Conservation (phyloP, 225 moss, liverwort and hornwort species). For the Physcomitrium patens region DNA sequence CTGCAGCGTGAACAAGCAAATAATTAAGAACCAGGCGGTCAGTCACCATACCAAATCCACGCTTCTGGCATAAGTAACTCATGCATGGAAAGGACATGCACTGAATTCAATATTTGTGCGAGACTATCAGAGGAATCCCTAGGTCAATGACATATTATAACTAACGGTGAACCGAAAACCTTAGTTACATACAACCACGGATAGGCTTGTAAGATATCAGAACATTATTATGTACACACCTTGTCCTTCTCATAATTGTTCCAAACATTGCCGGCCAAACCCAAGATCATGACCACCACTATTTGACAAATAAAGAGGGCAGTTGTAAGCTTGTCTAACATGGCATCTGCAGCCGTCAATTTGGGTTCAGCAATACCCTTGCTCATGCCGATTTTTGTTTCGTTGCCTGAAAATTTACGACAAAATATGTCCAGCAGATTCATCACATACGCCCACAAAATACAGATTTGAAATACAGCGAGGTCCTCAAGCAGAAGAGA, state of each 20-base stretch:
- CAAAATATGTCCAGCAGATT: slow-evolving; percentile 8
- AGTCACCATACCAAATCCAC: slow-evolving; percentile 1
- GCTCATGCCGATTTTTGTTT: slow-evolving; percentile 96
- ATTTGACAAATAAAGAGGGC: slow-evolving; percentile 90
- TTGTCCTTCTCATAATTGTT: slow-evolving; percentile 75
- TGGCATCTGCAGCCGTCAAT: slow-evolving; percentile 87
- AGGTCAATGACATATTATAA: background rate
- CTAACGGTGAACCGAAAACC: background rate
- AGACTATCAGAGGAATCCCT: slow-evolving; percentile 1
- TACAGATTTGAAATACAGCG: background rate
- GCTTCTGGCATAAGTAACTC: slow-evolving; percentile 18
- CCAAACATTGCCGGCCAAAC: slow-evolving; percentile 93
- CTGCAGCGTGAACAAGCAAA: slow-evolving; percentile 43
- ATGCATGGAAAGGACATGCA: background rate
- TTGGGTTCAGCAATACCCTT: slow-evolving; percentile 94
- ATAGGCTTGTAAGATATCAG: slow-evolving; percentile 15
- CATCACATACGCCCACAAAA: slow-evolving; percentile 19
- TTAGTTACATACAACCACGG: background rate
- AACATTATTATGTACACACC: slow-evolving; percentile 42
- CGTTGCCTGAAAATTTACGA: slow-evolving; percentile 67
- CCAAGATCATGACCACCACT: slow-evolving; percentile 86
- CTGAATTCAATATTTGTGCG: slow-evolving; percentile 16
- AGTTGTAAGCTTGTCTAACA: slow-evolving; percentile 93
- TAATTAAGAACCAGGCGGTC: background rate
- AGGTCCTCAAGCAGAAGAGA: background rate